Evolutionary conservation across 768 basidiomycete species (phyloP).

Genomic region (Russula lepida): DNA sequence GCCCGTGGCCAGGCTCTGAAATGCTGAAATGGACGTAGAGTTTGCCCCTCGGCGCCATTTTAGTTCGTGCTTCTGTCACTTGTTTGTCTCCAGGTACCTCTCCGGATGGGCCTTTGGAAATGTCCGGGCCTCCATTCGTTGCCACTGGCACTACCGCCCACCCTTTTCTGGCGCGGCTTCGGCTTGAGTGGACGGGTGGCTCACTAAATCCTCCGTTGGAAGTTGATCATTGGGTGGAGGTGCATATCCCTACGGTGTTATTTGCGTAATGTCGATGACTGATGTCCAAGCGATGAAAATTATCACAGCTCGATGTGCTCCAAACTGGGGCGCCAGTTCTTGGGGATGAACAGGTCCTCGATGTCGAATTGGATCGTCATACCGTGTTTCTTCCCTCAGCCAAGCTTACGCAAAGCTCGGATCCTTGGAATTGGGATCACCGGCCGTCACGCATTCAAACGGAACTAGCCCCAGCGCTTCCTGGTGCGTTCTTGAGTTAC

Average conservation of each 20-base stretch:
- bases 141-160: conserved; percentile 6
- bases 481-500: background rate
- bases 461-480: background rate
- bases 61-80: conserved; percentile 29
- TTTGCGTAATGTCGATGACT: background rate
- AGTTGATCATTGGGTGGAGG: conserved; percentile 48
- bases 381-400: conserved; percentile 32
- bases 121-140: conserved; percentile 33
- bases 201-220: conserved; percentile 34
- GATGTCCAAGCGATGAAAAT: background rate
- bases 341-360: conserved; percentile 44
- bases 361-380: conserved; percentile 40
- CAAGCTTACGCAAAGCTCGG: conserved; percentile 6
- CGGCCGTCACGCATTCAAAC: background rate
- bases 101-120: conserved; percentile 29
- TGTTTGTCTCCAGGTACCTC: conserved; percentile 30
- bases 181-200: conserved; percentile 36
- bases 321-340: conserved; percentile 30
- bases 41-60: conserved; percentile 29
- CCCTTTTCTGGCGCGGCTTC: conserved; percentile 30
- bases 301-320: conserved; percentile 37
- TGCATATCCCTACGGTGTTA: conserved; percentile 20
- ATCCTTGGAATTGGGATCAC: conserved; percentile 12
- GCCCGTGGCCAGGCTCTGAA: background rate
- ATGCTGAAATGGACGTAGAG: conserved; percentile 24